Base-by-base conservation (phyloP, 164 flowering plant species). In the Umbellularia californica region DNA sequence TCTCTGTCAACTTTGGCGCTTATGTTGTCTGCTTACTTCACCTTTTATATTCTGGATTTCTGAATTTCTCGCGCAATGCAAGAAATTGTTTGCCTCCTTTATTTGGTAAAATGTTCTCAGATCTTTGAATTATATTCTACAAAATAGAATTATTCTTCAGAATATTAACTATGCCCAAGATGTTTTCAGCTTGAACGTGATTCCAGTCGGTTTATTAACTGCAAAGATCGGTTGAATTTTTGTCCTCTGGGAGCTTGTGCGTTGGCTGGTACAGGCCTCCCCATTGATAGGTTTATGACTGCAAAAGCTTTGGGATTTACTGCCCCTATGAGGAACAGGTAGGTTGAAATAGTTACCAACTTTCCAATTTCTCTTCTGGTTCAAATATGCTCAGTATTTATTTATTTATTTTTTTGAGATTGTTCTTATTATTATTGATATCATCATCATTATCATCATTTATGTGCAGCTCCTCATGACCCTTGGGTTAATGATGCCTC, bases 161-260 rank as follows among this genome's bases (percentile, higher is more conserved):
- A n/a, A 51, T 41, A 24, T 50, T 75, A 64, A 72, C 67, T 52
- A 24, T 76, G 33, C 33, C 67, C 19, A 68, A 68, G n/a, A 55
- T 72, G 23, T 66, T 85, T 20, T 69, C 58, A 96, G 99, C 96
- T 96, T 75, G 99, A 92, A 63, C 98, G 98, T 75, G 99, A 96
- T 87, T 88, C 86, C 73, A 87, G 89, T 52, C 99, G 98, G 23
- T 83, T 92, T 65, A 71, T 80, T 69, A 93, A 91, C 81, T 94
- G 98, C 86, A 87, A 84, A 84, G 84, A 50, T 63, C 84, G 98
- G 70, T 72, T 96, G 80, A 96, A 96, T 76, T 87, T 90, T 79
- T 91, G 88, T 79, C 99, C 99, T 63, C 82, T 96, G 58, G 99
- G 99, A 72, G 97, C 99, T 58, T 94, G 99, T 84, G 99, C 99